These are phyloP conservation scores for Apiospora kogelbergensis DNA, from an alignment of 2,329 filamentous ascomycete genomes.

Conservation along the genomic window DNA sequence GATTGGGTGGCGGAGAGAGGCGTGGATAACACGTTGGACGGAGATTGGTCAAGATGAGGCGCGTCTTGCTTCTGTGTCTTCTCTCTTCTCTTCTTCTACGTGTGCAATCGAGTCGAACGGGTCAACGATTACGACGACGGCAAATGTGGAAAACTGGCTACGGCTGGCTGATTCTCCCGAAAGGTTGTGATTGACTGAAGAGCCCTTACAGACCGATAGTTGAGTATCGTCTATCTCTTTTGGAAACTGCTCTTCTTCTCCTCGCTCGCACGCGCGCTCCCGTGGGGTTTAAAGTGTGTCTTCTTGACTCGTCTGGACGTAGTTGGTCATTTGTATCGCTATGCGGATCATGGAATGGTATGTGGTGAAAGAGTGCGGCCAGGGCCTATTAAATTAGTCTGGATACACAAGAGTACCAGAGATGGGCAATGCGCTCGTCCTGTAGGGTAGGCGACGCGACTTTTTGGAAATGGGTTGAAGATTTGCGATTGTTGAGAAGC, in stretches of 20 bases:
- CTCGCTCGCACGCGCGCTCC: conserved; percentile 62
- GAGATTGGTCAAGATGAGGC: conserved; percentile 1
- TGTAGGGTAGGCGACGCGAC: conserved; percentile 26
- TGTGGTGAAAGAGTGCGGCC: conserved; percentile 31
- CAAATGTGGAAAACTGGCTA: conserved; percentile 19
- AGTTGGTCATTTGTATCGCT: conserved; percentile 54
- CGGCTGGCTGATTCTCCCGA: conserved; percentile 11
- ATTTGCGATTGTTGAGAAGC: conserved; percentile 24
- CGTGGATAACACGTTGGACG: background rate
- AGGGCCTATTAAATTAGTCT: conserved; percentile 9
- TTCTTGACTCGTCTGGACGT: conserved; percentile 50
- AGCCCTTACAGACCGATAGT: conserved; percentile 53
- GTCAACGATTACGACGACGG: conserved; percentile 11
- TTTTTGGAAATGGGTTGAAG: conserved; percentile 19
- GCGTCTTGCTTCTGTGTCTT: conserved; percentile 7
- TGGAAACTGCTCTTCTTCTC: conserved; percentile 34
- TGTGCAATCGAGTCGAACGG: conserved; percentile 8
- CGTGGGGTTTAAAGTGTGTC: conserved; percentile 73
- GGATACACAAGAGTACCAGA: conserved; percentile 24
- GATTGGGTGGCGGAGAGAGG: background rate
- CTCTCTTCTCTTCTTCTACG: conserved; percentile 11
- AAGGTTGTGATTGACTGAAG: conserved; percentile 19
- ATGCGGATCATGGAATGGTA: conserved; percentile 55
- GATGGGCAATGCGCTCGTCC: conserved; percentile 28
- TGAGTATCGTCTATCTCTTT: conserved; percentile 53